These are phyloP conservation scores for Chaetomium tenue DNA, from an alignment of 495 filamentous ascomycete species.

Conservation along the genomic window DNA sequence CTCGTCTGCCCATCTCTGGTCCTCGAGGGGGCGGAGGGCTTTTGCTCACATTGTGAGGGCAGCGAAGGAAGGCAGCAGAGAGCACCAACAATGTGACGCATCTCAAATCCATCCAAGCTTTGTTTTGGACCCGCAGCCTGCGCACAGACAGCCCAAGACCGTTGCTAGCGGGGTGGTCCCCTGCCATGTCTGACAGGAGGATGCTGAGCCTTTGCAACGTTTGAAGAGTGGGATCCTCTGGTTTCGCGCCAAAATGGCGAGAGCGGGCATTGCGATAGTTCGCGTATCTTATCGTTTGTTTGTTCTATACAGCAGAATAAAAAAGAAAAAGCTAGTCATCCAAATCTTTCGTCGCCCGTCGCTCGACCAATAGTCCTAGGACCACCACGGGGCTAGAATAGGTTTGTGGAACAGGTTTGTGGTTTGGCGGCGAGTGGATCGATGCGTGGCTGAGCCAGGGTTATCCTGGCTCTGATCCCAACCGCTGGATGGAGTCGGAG, in stretches of 20 bases:
- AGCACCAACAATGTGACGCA: neutral
- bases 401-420: too few relatives aligned
- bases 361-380: neutral
- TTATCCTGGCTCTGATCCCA: slow-evolving; percentile 9
- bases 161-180: neutral
- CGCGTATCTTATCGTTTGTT: neutral
- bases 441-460: slow-evolving; percentile 4
- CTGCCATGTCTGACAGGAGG: neutral
- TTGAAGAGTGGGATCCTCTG: neutral
- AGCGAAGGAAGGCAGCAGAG: neutral
- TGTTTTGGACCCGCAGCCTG: neutral
- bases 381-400: neutral
- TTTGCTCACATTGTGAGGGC: too few relatives aligned
- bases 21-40: too few relatives aligned
- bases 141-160: neutral
- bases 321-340: too few relatives aligned
- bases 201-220: neutral
- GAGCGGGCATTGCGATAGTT: neutral
- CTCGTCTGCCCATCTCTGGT: too few relatives aligned
- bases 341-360: neutral
- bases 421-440: neutral
- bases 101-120: neutral
- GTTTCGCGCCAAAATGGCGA: neutral
- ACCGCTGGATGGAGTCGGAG: neutral
- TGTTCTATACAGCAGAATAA: too few relatives aligned